Base-by-base conservation (phyloP, 176 grass and related monocot species). In the Rhynchospora breviuscula region DNA sequence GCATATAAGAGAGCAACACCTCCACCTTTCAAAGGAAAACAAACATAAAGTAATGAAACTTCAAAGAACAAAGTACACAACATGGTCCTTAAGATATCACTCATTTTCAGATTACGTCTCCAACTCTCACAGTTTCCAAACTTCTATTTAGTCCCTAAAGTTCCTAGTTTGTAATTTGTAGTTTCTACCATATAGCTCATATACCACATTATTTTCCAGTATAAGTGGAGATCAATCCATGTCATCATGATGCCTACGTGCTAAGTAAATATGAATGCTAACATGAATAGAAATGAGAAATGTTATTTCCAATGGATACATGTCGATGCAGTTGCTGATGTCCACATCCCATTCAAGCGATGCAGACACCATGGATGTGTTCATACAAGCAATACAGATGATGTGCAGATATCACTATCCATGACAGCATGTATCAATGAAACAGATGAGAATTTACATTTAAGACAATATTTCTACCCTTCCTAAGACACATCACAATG, bases 1-100 rank as follows among this genome's bases (percentile, higher is more conserved):
- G 95, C 92, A 91, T 94, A 98, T 59, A 98, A 56, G 11, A 98
- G 89, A 13, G 95, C 90, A 84, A 94, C 95, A 85, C 92, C 95
- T 67, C 92, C 95, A 89, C 95, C 95, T 98, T 60, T 80, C 65
- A 8, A 76, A 44, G 15, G 76, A 1, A 65, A 43, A 45, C n/a
- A 48, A 69, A 15, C 69, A 86, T 59, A 25, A 11, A 57, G 6
- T 48, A 79, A 48, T 66, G 60, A 35, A 85, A 63, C 12, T 17
- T 46, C 52, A 63, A 17, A 63, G 33, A 61, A 59, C 48, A n/a
- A 75, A 76, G 31, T 54, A 54, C 72, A 76, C 48, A 52, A 54
- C 48, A 76, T 76, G 6, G 48, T 19, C 72, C 13, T 26, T 31
- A 76, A 76, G 22, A 29, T 52, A 52, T 52, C 49, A 52, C 22